These are phyloP conservation scores for Elsinoe ampelina DNA, from an alignment of 2,329 filamentous ascomycete species.

Conservation along the genomic window DNA sequence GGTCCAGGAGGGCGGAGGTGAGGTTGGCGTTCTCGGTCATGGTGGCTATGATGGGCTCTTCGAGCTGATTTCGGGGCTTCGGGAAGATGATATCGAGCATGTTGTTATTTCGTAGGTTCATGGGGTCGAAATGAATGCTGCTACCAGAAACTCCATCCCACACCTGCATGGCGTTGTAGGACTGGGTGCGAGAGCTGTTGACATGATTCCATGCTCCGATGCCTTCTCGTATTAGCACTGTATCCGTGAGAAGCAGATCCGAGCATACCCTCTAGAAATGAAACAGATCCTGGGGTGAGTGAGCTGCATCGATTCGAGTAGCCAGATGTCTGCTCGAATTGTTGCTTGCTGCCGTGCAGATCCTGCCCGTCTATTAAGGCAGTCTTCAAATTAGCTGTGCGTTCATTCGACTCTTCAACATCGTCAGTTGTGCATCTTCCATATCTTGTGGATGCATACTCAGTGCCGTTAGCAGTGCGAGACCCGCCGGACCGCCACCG, in stretches of 20 bases:
- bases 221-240: constrained; percentile 31
- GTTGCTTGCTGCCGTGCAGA: constrained; percentile 58
- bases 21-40: constrained; percentile 96
- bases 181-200: constrained; percentile 63
- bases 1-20: constrained; percentile 63
- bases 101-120: constrained; percentile 16
- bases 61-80: neutral
- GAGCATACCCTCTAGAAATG: constrained; percentile 58
- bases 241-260: too few species aligned
- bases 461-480: constrained; percentile 41
- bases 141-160: constrained; percentile 92
- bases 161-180: constrained; percentile 93
- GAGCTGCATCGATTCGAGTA: constrained; percentile 96
- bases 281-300: constrained; percentile 78
- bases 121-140: constrained; percentile 63
- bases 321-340: constrained; percentile 55
- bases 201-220: constrained; percentile 83
- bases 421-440: neutral
- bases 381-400: constrained; percentile 63
- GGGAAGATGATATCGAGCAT: constrained; percentile 6
- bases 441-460: constrained; percentile 23
- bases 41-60: constrained; percentile 59
- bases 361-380: constrained; percentile 88
- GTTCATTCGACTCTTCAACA: constrained; percentile 20
- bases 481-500: constrained; percentile 77